phyloP scores from a whole-genome alignment of 495 filamentous ascomycete species.

The Hyaloscypha bicolor region DNA sequence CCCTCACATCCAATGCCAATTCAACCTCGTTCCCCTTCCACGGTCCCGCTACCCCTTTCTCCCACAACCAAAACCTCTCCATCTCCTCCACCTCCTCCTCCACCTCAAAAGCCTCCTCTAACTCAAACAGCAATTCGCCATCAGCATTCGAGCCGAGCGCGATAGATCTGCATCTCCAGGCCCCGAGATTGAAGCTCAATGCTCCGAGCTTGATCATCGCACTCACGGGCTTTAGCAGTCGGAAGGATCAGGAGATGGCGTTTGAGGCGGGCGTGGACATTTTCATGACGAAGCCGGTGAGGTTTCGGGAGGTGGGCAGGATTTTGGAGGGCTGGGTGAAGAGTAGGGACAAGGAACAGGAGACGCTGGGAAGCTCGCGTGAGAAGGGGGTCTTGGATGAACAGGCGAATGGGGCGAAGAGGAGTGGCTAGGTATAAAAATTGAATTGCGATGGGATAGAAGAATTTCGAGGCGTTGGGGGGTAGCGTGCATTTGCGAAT shows the following conservation, averaged over 20 bases:
- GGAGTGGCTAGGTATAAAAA: not conserved
- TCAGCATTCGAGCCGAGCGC: slow-evolving; percentile 2
- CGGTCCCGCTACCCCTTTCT: not conserved
- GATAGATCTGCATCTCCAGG: not conserved
- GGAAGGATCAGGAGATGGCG: slow-evolving; percentile 61
- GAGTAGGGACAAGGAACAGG: not conserved
- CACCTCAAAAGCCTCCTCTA: not conserved
- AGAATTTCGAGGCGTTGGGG: too few relatives aligned
- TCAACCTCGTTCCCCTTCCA: not conserved
- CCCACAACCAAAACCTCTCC: not conserved
- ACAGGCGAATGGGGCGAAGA: not conserved
- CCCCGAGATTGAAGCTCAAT: slow-evolving; percentile 12
- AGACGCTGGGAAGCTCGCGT: not conserved
- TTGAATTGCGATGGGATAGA: too few relatives aligned
- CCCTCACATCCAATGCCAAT: slow-evolving; percentile 18
- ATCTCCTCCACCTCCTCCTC: not conserved
- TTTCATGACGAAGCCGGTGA: slow-evolving; percentile 72
- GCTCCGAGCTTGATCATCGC: slow-evolving; percentile 61
- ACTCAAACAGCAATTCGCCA: slow-evolving; percentile 7
- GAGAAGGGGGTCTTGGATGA: slow-evolving; percentile 1
- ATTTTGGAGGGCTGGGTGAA: slow-evolving; percentile 24
- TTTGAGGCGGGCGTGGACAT: slow-evolving; percentile 65
- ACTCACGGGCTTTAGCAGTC: slow-evolving; percentile 66
- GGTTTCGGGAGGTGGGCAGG: slow-evolving; percentile 31
- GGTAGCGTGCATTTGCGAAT: too few relatives aligned